Evolutionary conservation across 2,329 filamentous ascomycete genomes (phyloP), one percentile per base, ranked within the genome.

Genomic region (Coniochaeta sp.): DNA sequence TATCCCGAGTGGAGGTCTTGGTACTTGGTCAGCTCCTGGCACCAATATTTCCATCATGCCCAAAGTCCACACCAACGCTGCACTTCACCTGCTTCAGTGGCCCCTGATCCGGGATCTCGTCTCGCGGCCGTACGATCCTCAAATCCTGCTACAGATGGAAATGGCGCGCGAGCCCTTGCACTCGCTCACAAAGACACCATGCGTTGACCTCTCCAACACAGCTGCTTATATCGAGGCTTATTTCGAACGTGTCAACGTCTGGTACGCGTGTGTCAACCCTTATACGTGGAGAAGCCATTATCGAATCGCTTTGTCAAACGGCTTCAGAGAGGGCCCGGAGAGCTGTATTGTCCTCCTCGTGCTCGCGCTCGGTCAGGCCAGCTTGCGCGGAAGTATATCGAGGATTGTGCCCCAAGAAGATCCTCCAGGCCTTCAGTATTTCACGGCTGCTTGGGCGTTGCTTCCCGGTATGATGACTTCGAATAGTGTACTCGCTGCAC

Each of bases 241-340:
- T 72, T 95, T 93, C 68, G 86, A 89, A 61, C 81, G 88, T 47
- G 90, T 92, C 62, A 93, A 93, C 65, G 81, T 92, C 3, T 93
- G 90, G 88, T 93, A 93, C 68, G 90, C 90, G 11, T 91, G 89
- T 66, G 89, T 95, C 36, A 93, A 92, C 69, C 90, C 90, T 1
- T 90, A 90, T 71, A 89, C 86, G 1, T 95, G 90, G 90, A 80
- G 83, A 47, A 85, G 81, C 62, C 88, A 91, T 70, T 93, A 93
- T 70, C 84, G 87, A 31, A 88, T 82, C 5, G 90, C 90, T 0
- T 79, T 92, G 7, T 88, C 88, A 2, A 88, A 88, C 65, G 87
- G 88, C 1, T 93, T 93, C 66, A 83, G 88, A 40, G 88, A 91
- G 66, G 90, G 90, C 0, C 86, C 89, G 0, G 90, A 93, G 68